phyloP scores from a whole-genome alignment of 2,329 filamentous ascomycete species.

The Trichoderma arundinaceum region DNA sequence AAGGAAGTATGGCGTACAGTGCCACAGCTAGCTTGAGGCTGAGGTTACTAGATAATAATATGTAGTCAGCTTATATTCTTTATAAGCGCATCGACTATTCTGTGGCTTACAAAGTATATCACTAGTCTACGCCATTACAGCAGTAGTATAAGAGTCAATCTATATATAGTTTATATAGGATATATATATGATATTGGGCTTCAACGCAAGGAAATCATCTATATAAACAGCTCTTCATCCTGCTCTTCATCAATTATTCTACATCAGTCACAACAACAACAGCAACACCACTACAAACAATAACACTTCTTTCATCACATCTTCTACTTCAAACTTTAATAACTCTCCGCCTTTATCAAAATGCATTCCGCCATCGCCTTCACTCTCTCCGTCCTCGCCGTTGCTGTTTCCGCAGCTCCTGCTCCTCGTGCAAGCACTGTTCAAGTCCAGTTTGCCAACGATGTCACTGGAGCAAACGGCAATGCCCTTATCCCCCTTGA shows the following conservation, averaged over 20 bases:
- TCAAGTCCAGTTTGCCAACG: conserved; percentile 26
- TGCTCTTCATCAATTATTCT: neutral
- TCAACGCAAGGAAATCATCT: conserved; percentile 6
- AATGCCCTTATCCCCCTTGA: conserved; percentile 19
- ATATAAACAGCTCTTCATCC: conserved; percentile 26
- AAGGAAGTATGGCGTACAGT: neutral
- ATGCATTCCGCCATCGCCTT: conserved; percentile 14
- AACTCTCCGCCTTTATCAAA: conserved; percentile 3
- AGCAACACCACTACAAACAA: neutral
- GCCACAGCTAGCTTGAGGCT: conserved; percentile 14
- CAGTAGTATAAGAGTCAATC: neutral
- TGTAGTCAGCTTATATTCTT: conserved; percentile 15
- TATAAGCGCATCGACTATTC: conserved; percentile 6
- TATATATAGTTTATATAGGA: neutral
- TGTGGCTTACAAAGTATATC: neutral
- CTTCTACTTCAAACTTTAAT: neutral
- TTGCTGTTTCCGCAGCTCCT: conserved; percentile 25
- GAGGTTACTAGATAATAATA: neutral
- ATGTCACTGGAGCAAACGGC: conserved; percentile 26
- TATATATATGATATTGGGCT: neutral
- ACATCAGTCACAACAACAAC: conserved; percentile 5
- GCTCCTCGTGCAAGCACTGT: neutral
- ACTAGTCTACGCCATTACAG: conserved; percentile 2
- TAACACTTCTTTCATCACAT: neutral
- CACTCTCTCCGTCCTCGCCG: conserved; percentile 17